Base-by-base conservation (phyloP, 2,329 filamentous ascomycete species). In the Microsporum ferrugineum region DNA sequence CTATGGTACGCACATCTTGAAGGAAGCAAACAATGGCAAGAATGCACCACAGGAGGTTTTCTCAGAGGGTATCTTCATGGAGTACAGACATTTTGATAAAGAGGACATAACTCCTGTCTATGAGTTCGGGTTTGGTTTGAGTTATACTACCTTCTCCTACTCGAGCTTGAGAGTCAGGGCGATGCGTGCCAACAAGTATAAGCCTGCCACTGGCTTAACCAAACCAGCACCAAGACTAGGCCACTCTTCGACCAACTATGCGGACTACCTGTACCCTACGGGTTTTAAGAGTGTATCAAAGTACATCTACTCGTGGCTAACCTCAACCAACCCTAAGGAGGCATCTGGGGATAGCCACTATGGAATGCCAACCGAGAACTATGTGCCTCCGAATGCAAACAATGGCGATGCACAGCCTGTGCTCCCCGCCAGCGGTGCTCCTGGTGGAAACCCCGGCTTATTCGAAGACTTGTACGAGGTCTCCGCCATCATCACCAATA, bases 261-360 rank as follows among this genome's bases (percentile, higher is more conserved):
- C 78, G 0, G 75, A 80, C 53, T 83, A 84, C 68, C 68, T 83
- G 45, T 85, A 78, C 75, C 84, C 84, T 2, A 69, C 74, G 31
- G 78, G 76, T 65, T 72, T 83, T 65, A 73, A 77, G 23, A 76
- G 75, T 10, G 73, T 85, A 58, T 72, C 73, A 27, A 70, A 74
- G 31, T 87, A 83, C 75, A 84, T 86, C 70, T 87, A 86, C 71
- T 83, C 84, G 1, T 87, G 80, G 73, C 74, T 87, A 66, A 86
- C 85, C 76, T 79, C 76, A 36, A 84, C 82, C 51, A 77, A 83
- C 66, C 75, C 83, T 8, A 71, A 73, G 58, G 73, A 74, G 29
- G 78, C 83, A 2, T 78, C 80, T 23, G 75, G 72, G 38, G 80
- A 84, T 64, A 76, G 78, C 0, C 68, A 80, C 63, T 86, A 85